A percentile compares a stretch with the other conserved stretches of the same genome.
These are phyloP conservation scores for Cucumis hystrix DNA, from an alignment of 306 rosid species.

Conservation along the genomic window DNA sequence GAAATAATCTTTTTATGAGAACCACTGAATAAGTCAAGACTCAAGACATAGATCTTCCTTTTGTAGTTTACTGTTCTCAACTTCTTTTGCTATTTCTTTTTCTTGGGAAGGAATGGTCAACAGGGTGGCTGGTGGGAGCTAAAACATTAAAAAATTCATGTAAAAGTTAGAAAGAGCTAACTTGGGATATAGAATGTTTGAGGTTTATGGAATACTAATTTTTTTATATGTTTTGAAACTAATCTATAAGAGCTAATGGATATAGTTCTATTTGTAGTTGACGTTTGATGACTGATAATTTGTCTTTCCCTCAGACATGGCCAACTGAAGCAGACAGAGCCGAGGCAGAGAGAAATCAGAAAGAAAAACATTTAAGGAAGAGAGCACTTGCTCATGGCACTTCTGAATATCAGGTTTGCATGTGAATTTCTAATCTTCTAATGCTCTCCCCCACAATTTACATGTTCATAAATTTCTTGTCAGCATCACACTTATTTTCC, in stretches of 20 bases:
- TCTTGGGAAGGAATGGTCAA: neutral
- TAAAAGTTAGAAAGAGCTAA: neutral
- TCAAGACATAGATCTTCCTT: neutral
- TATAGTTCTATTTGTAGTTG: neutral
- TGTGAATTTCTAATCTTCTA: neutral
- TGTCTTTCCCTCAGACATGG: constrained; percentile 58
- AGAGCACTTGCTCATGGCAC: constrained; percentile 68
- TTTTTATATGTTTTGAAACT: neutral
- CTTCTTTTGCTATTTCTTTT: neutral
- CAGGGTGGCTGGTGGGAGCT: neutral
- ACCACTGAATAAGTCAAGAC: neutral
- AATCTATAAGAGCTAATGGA: neutral
- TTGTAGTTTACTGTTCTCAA: neutral
- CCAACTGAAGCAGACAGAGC: constrained; percentile 80
- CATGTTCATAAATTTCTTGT: neutral
- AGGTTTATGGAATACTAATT: neutral
- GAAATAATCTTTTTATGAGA: neutral
- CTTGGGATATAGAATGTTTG: neutral
- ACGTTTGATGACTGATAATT: neutral
- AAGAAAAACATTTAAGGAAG: constrained; percentile 42
- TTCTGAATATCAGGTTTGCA: constrained; percentile 82
- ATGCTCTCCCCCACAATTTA: neutral
- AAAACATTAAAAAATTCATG: neutral
- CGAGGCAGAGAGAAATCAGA: constrained; percentile 44
- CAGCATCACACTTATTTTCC: neutral